Conservation (phyloP, 768 basidiomycete species). For the Rhizopogon vulgaris region DNA sequence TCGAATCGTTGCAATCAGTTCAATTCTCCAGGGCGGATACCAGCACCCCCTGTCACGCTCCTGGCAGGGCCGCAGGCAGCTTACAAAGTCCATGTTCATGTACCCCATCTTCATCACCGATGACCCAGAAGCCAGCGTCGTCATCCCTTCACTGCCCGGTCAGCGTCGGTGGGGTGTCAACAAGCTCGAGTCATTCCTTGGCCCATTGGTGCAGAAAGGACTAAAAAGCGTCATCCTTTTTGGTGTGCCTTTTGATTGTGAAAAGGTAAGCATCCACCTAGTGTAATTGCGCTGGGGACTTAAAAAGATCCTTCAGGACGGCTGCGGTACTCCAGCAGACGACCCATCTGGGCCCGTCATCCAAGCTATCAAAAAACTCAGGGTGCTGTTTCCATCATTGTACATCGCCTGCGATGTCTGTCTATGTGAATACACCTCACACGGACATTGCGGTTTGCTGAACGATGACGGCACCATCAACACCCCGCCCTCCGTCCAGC, state of each 20-base stretch:
- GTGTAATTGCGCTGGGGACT: too few species aligned
- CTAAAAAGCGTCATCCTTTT: constrained; percentile 90
- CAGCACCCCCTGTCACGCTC: constrained; percentile 83
- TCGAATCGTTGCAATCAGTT: constrained; percentile 32
- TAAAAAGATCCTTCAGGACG: constrained; percentile 48
- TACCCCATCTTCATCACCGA: constrained; percentile 99
- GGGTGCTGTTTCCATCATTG: constrained; percentile 70
- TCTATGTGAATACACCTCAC: constrained; percentile 98
- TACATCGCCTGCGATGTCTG: constrained; percentile 96
- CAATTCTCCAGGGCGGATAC: constrained; percentile 89
- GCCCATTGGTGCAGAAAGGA: constrained; percentile 84
- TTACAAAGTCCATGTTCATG: constrained; percentile 94
- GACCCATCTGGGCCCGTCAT: constrained; percentile 90
- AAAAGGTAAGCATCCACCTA: constrained; percentile 47
- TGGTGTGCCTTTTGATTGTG: constrained; percentile 75
- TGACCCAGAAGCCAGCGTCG: constrained; percentile 77
- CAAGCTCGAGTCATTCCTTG: constrained; percentile 77
- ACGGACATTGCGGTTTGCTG: constrained; percentile 91
- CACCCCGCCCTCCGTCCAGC: constrained; percentile 69
- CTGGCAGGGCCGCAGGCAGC: constrained; percentile 77
- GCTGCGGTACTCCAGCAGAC: constrained; percentile 80
- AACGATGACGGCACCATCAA: constrained; percentile 72
- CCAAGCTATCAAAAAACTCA: constrained; percentile 77
- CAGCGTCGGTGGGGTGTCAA: constrained; percentile 96
- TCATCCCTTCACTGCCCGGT: constrained; percentile 73